Percentiles rank a stretch among this genome's conserved stretches.
phyloP scores from a whole-genome alignment of 371 early-diverging fungal genomes.

The Batrachochytrium dendrobatidis region DNA sequence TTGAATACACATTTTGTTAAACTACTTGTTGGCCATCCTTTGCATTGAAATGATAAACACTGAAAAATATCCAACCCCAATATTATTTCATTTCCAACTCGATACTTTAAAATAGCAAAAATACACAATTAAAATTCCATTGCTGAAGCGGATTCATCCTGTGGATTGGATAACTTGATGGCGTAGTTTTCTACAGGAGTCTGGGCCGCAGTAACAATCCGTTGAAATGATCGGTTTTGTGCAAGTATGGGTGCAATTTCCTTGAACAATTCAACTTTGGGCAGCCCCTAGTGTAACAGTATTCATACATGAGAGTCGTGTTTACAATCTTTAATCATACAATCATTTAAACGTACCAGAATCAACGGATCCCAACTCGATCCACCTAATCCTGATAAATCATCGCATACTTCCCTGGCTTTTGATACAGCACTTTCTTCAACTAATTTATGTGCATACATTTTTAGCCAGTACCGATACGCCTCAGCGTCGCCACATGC shows the following conservation, averaged over 20 bases:
- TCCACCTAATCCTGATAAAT: slow-evolving; percentile 45
- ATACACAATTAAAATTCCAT: too few relatives aligned
- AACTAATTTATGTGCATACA: slow-evolving; percentile 62
- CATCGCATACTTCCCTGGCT: slow-evolving; percentile 64
- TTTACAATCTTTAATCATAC: neutral
- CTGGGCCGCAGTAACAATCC: too few relatives aligned
- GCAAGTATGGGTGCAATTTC: slow-evolving; percentile 29
- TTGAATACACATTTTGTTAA: too few relatives aligned
- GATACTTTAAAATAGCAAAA: too few relatives aligned
- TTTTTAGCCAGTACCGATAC: slow-evolving; percentile 54
- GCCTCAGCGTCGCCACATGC: slow-evolving; percentile 54
- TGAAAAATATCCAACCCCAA: too few relatives aligned
- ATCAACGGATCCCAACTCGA: neutral
- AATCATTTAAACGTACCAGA: neutral
- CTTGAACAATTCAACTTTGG: slow-evolving; percentile 24
- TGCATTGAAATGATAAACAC: too few relatives aligned
- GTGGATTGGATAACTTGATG: too few relatives aligned
- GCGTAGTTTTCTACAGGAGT: too few relatives aligned
- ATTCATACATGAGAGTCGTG: neutral
- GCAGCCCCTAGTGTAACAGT: slow-evolving; percentile 33
- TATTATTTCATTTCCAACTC: too few relatives aligned
- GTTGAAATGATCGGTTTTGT: slow-evolving; percentile 2
- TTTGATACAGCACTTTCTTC: slow-evolving; percentile 56
- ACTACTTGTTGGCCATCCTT: too few relatives aligned
- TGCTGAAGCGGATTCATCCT: too few relatives aligned